Conservation (phyloP, 768 basidiomycete species). For the Boletus sp. region DNA sequence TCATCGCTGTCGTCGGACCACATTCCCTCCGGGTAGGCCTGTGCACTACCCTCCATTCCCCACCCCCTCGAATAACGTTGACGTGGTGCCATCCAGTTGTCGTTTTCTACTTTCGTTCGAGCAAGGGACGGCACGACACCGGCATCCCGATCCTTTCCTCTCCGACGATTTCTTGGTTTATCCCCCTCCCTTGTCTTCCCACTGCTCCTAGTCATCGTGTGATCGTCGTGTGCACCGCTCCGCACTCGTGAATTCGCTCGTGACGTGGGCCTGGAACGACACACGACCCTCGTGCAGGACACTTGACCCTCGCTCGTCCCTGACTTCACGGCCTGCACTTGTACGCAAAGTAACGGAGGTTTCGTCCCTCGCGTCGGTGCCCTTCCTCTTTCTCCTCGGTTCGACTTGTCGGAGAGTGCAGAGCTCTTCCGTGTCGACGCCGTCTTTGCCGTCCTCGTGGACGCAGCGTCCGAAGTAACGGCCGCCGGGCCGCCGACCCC, state of each 20-base stretch:
- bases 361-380: conserved; percentile 5
- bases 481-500: conserved; percentile 41
- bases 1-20: conserved; percentile 31
- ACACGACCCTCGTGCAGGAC: conserved; percentile 56
- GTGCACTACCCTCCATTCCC: conserved; percentile 25
- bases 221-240: conserved; percentile 23
- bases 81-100: conserved; percentile 44
- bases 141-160: conserved; percentile 31
- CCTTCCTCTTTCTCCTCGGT: conserved; percentile 21
- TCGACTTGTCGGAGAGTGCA: conserved; percentile 26
- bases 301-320: conserved; percentile 37
- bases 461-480: conserved; percentile 32
- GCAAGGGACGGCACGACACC: conserved; percentile 58
- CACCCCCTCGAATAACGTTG: conserved; percentile 35
- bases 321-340: conserved; percentile 33
- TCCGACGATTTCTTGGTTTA: conserved; percentile 19
- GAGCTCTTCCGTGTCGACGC: conserved; percentile 25
- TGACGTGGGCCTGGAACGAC: conserved; percentile 69
- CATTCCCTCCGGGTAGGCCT: conserved; percentile 10
- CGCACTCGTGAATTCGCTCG: conserved; percentile 49
- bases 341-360: conserved; percentile 36
- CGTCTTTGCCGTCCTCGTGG: conserved; percentile 18
- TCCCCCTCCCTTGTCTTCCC: conserved; percentile 27
- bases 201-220: conserved; percentile 8
- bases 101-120: conserved; percentile 59